phyloP scores from a whole-genome alignment of 192 early-diverging fungal genomes.

The Funneliformis mosseae region DNA sequence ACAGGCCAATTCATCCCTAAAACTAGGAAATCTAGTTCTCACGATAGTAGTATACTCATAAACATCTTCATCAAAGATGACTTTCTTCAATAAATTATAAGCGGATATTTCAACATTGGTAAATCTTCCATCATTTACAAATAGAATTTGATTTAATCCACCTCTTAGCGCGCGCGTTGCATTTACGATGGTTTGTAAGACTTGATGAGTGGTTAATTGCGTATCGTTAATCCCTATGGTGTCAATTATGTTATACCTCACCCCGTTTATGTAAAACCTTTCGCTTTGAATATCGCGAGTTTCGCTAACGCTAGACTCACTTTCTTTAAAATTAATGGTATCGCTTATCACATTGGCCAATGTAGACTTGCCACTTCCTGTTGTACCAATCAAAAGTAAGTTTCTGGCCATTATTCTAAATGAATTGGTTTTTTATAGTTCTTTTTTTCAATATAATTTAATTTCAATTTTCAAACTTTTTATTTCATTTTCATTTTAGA shows the following conservation, averaged over 20 bases:
- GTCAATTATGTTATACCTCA: neutral
- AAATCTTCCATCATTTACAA: neutral
- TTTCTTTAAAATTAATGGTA: slow-evolving; percentile 7
- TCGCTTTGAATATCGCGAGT: neutral
- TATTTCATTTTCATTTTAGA: too few relatives aligned
- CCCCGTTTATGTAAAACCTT: neutral
- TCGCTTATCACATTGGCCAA: neutral
- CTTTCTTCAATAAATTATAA: neutral
- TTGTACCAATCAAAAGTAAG: neutral
- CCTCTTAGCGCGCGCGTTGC: neutral
- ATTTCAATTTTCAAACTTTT: too few relatives aligned
- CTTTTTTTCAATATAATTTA: too few relatives aligned
- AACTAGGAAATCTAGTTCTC: slow-evolving; percentile 3
- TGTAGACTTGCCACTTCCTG: slow-evolving; percentile 8
- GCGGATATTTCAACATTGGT: neutral
- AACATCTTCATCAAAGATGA: slow-evolving; percentile 1
- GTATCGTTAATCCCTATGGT: neutral
- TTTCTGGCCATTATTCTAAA: neutral
- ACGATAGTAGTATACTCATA: slow-evolving; percentile 4
- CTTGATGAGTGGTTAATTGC: neutral
- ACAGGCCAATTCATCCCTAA: neutral
- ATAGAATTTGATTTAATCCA: slow-evolving; percentile 15
- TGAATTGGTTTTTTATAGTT: too few relatives aligned
- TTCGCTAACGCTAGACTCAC: neutral
- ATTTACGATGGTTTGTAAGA: neutral